Base-by-base conservation (phyloP, 1,284 basidiomycete genomes). In the Apiotrichum montevideense region DNA sequence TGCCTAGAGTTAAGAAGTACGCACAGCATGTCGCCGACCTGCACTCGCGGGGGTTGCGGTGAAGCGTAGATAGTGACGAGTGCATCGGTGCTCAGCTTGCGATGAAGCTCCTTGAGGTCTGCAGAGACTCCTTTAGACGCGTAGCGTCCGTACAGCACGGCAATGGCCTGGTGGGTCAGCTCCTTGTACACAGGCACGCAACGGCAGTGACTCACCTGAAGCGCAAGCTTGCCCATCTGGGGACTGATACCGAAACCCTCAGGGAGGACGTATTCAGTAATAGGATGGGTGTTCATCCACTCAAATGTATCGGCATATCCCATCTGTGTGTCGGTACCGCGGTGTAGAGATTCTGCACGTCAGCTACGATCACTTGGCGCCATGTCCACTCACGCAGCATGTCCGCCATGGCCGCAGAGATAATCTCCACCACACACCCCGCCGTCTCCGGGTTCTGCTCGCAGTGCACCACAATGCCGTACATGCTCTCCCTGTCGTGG, bases 41-140 rank as follows among this genome's bases (percentile, higher is more conserved):
- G 57, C 6, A 59, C 57, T 15, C 57, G 54, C 5, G 57, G 53
- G 2, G 35, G 46, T 10, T 59, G 57, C 5, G 57, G 50, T 0
- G 57, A 59, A 6, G 54, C 46, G 43, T 55, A 59, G 37, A 59
- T 55, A 46, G 37, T 45, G 11, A 59, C 51, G 10, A 59, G 51
- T 32, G 46, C 40, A 15, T 42, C n/a, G 4, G 33, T 48, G 4
- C 41, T 46, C 9, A 59, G 54, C 14, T 46, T 55, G 35, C 44
- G 46, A 43, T 59, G 46, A 6, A 59, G 51, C 1, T 46, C 45
- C 39, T 49, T 46, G 37, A 59, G 46, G 6, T 46, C 37, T 2
- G 46, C 15, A 6, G 46, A 37, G 15, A 39, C 35, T 7, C n/a
- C 39, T 10, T 48, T 35, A 3, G 46, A 37, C 35, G 46, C 14